Conservation (phyloP, 108 stramenopile genomes). For the Mediolabrus comicus region DNA sequence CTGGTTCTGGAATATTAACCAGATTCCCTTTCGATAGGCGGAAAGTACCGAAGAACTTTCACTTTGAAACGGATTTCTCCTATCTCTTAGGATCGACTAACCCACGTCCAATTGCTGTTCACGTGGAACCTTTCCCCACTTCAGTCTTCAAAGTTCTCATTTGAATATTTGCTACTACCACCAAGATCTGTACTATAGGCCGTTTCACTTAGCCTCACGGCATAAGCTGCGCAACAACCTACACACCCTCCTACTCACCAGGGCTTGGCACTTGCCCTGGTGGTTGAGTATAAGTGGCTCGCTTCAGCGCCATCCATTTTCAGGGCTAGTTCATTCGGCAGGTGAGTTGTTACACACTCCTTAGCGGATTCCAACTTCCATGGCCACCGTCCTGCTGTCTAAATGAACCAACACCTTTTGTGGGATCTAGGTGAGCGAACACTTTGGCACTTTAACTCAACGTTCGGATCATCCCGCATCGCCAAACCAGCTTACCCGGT, state of each 20-base stretch:
- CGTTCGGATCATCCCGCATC: constrained; percentile 98
- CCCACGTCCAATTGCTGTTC: constrained; percentile 91
- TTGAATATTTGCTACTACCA: constrained; percentile 97
- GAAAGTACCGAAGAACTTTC: constrained; percentile 61
- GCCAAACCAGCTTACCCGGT: constrained; percentile 96
- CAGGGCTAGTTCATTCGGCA: constrained; percentile 91
- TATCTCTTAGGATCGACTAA: constrained; percentile 92
- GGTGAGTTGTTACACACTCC: constrained; percentile 90
- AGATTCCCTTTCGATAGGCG: constrained; percentile 92
- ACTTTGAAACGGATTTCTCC: constrained; percentile 87
- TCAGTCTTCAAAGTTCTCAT: constrained; percentile 93
- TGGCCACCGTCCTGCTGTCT: constrained; percentile 98
- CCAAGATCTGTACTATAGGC: constrained; percentile 96
- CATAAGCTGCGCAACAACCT: constrained; percentile 85
- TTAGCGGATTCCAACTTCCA: constrained; percentile 95
- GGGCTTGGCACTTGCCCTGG: constrained; percentile 62
- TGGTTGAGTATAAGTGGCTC: constrained; percentile 89
- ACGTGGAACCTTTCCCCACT: constrained; percentile 90
- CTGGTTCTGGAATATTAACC: constrained; percentile 95
- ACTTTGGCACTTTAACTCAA: constrained; percentile 95
- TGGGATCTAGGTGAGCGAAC: constrained; percentile 96
- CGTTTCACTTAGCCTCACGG: constrained; percentile 92
- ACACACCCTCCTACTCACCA: constrained; percentile 94
- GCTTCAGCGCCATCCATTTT: constrained; percentile 98
- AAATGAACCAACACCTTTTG: constrained; percentile 98